These are phyloP conservation scores for Microbotryomycetes sp. DNA, from an alignment of 1,284 basidiomycete genomes.

Conservation along the genomic window DNA sequence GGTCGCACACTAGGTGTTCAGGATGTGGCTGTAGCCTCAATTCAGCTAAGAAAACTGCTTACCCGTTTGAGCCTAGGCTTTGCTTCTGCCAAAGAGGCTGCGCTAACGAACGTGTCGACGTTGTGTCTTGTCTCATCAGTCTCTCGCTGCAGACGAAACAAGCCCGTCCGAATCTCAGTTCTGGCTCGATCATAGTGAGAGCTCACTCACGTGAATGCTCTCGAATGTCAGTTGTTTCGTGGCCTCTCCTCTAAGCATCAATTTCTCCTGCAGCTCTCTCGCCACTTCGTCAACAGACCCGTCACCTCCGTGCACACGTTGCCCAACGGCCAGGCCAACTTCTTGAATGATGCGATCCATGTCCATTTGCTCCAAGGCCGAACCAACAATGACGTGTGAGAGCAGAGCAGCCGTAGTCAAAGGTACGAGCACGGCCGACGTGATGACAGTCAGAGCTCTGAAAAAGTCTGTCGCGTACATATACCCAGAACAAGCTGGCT, in stretches of 20 bases:
- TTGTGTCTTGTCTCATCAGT: conserved; percentile 83
- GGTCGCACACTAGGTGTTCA: background rate
- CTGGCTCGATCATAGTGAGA: background rate
- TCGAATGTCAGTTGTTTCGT: conserved; percentile 95
- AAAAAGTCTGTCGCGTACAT: conserved; percentile 76
- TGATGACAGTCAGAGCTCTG: conserved; percentile 83
- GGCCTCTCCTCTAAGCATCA: conserved; percentile 86
- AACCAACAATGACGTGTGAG: conserved; percentile 94
- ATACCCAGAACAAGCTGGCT: conserved; percentile 93
- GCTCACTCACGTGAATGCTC: conserved; percentile 60
- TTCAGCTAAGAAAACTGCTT: conserved; percentile 34
- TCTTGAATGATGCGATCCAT: conserved; percentile 91
- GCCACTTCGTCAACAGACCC: conserved; percentile 96
- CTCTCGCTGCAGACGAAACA: conserved; percentile 52
- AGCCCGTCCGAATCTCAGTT: background rate
- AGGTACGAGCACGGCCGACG: conserved; percentile 85
- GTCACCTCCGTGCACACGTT: conserved; percentile 70
- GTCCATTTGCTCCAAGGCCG: conserved; percentile 94
- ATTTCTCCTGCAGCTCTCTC: conserved; percentile 78
- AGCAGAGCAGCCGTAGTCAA: conserved; percentile 91
- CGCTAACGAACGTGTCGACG: conserved; percentile 73
- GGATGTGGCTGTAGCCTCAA: background rate
- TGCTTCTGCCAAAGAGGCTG: conserved; percentile 65
- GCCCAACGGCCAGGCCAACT: conserved; percentile 85
- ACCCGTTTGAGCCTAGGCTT: conserved; percentile 73